phyloP scores from a whole-genome alignment of 2,329 filamentous ascomycete species.

The Helminthosporium solani region DNA sequence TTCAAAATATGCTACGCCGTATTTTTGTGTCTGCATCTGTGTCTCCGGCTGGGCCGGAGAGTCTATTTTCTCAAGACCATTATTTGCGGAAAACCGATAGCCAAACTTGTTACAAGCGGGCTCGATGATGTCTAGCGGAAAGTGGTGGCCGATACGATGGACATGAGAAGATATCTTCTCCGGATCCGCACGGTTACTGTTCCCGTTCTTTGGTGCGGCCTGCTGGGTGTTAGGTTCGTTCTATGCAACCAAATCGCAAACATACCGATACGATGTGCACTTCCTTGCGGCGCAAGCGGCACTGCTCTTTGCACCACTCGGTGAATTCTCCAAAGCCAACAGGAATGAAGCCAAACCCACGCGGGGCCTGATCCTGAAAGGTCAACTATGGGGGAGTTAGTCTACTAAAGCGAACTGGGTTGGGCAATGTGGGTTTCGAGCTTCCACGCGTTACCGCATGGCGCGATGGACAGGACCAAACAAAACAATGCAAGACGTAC shows the following conservation, averaged over 20 bases:
- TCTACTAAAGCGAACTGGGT: too few relatives aligned
- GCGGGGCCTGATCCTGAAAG: slow-evolving; percentile 56
- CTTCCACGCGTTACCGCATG: too few relatives aligned
- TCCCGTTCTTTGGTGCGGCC: slow-evolving; percentile 50
- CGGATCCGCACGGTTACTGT: slow-evolving; percentile 51
- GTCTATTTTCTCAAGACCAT: slow-evolving; percentile 24
- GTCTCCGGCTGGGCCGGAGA: too few relatives aligned
- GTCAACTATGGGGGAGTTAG: slow-evolving; percentile 52
- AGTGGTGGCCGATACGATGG: slow-evolving; percentile 63
- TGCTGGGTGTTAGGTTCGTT: slow-evolving; percentile 9
- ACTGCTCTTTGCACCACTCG: slow-evolving; percentile 58
- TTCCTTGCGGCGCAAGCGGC: slow-evolving; percentile 54
- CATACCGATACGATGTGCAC: slow-evolving; percentile 63
- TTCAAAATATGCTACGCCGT: slow-evolving; percentile 33
- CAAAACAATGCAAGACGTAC: slow-evolving; percentile 36
- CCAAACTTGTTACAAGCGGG: slow-evolving; percentile 56
- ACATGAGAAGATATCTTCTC: slow-evolving; percentile 61
- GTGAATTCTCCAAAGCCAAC: slow-evolving; percentile 62
- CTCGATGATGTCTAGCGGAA: slow-evolving; percentile 60
- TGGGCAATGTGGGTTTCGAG: too few relatives aligned
- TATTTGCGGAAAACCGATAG: slow-evolving; percentile 24
- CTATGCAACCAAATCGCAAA: slow-evolving; percentile 4
- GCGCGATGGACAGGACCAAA: too few relatives aligned
- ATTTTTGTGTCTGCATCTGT: slow-evolving; percentile 6
- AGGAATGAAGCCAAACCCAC: slow-evolving; percentile 62